phyloP scores from a whole-genome alignment of 2,329 filamentous ascomycete genomes.

The Penicillium sp. region DNA sequence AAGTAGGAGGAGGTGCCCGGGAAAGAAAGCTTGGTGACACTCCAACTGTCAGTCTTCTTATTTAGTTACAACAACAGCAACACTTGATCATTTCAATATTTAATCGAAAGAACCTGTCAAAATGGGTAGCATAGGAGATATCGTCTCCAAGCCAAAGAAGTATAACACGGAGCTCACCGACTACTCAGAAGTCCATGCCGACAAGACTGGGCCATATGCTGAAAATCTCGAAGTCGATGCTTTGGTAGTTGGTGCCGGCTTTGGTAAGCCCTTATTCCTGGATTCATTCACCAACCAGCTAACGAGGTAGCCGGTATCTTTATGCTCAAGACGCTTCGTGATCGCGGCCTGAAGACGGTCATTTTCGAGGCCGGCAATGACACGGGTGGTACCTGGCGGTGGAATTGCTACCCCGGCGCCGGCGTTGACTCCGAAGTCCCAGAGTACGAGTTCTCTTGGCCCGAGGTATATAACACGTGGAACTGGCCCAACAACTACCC shows the following conservation, averaged over 20 bases:
- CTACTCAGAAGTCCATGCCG: conserved; percentile 4
- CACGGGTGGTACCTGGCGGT: conserved; percentile 57
- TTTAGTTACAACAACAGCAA: background rate
- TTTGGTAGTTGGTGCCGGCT: conserved; percentile 32
- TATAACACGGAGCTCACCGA: conserved; percentile 15
- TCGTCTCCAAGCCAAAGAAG: conserved; percentile 2
- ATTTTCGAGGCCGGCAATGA: conserved; percentile 56
- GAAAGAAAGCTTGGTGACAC: background rate
- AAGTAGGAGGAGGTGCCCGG: background rate
- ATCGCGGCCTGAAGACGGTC: conserved; percentile 46
- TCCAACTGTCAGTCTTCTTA: background rate
- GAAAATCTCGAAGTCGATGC: conserved; percentile 28
- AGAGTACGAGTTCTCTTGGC: conserved; percentile 55
- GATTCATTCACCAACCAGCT: conserved; percentile 58
- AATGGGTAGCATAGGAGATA: conserved; percentile 7
- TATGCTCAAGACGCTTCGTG: conserved; percentile 14
- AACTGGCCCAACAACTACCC: conserved; percentile 42
- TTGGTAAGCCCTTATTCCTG: conserved; percentile 12
- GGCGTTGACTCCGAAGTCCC: conserved; percentile 56
- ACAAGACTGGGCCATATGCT: conserved; percentile 20
- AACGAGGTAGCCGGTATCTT: conserved; percentile 51
- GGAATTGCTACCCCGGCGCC: conserved; percentile 58
- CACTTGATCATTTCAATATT: background rate
- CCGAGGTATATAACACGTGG: conserved; percentile 49
- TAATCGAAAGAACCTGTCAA: background rate